A percentile compares a stretch with the other conserved stretches of the same genome.
Conservation (phyloP, 257 asterid species). For the Gentiana dahurica region DNA sequence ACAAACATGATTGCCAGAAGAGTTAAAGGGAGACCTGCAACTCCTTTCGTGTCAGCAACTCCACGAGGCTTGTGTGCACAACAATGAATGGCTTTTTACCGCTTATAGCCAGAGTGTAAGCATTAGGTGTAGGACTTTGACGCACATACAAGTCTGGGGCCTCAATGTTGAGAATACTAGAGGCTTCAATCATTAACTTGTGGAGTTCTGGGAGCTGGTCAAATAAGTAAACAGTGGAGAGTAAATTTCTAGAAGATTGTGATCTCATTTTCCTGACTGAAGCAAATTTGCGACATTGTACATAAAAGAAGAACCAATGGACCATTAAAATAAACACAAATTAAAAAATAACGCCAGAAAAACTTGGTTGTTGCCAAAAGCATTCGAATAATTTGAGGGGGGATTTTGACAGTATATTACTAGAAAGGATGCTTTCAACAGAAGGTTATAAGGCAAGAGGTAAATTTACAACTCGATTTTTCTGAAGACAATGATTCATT, state of each 20-base stretch:
- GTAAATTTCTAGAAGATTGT: conserved; percentile 3
- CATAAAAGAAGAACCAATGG: no score
- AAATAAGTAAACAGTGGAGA: conserved; percentile 9
- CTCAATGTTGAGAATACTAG: conserved; percentile 50
- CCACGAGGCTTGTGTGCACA: conserved; percentile 90
- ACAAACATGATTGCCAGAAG: background rate
- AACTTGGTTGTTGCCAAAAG: no score
- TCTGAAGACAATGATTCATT: no score
- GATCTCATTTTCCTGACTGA: background rate
- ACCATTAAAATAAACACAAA: no score
- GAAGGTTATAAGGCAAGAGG: background rate
- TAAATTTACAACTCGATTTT: no score
- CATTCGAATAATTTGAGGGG: no score
- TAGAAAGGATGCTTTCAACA: background rate
- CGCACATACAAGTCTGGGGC: conserved; percentile 83
- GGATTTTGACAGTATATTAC: background rate
- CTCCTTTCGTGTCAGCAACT: conserved; percentile 75
- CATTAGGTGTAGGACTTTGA: conserved; percentile 90
- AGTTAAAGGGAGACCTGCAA: conserved; percentile 46
- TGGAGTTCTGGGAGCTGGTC: conserved; percentile 81
- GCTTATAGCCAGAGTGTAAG: conserved; percentile 84
- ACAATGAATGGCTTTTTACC: conserved; percentile 95
- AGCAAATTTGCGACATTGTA: no score
- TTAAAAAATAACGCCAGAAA: no score
- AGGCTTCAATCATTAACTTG: conserved; percentile 68